phyloP scores from a whole-genome alignment of 2,329 filamentous ascomycete species.

The Paraconiothyrium sp. region DNA sequence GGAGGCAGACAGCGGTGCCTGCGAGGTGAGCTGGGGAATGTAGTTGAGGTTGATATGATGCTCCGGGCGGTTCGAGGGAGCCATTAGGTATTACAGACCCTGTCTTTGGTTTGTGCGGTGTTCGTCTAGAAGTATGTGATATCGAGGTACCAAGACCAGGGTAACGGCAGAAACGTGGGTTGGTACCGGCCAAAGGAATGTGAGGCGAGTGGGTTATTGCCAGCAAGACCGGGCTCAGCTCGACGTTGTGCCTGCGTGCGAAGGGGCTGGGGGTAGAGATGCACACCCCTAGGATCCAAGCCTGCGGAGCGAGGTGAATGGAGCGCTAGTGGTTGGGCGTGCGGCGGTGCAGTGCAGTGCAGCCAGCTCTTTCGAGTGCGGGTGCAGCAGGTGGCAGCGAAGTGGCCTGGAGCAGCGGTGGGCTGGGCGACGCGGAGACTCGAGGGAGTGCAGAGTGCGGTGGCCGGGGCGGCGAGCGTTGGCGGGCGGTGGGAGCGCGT shows the following conservation, averaged over 20 bases:
- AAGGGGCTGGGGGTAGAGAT: constrained; percentile 25
- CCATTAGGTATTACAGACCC: constrained; percentile 86
- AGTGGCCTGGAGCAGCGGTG: background rate
- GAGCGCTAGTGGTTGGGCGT: constrained; percentile 8
- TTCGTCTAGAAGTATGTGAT: constrained; percentile 35
- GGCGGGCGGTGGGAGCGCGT: constrained; percentile 13
- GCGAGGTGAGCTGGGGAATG: constrained; percentile 72
- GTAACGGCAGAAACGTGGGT: constrained; percentile 44
- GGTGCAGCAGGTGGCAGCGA: background rate
- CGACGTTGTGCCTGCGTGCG: constrained; percentile 31
- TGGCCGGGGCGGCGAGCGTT: constrained; percentile 24
- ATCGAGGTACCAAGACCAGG: constrained; percentile 50
- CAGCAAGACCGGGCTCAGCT: constrained; percentile 43
- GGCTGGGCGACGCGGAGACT: constrained; percentile 12
- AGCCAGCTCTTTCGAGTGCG: constrained; percentile 30
- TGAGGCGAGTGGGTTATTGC: constrained; percentile 46
- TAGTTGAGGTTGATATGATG: constrained; percentile 85
- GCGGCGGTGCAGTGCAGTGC: constrained; percentile 16
- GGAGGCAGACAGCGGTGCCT: constrained; percentile 77
- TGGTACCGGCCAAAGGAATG: constrained; percentile 55
- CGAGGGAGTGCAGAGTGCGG: constrained; percentile 16
- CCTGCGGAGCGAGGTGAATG: constrained; percentile 32
- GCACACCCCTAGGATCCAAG: constrained; percentile 36
- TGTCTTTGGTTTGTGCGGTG: constrained; percentile 32
- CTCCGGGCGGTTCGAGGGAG: constrained; percentile 79